Evolutionary conservation across 257 asterid genomes (phyloP).

Genomic region (Solanum chiquidenum): DNA sequence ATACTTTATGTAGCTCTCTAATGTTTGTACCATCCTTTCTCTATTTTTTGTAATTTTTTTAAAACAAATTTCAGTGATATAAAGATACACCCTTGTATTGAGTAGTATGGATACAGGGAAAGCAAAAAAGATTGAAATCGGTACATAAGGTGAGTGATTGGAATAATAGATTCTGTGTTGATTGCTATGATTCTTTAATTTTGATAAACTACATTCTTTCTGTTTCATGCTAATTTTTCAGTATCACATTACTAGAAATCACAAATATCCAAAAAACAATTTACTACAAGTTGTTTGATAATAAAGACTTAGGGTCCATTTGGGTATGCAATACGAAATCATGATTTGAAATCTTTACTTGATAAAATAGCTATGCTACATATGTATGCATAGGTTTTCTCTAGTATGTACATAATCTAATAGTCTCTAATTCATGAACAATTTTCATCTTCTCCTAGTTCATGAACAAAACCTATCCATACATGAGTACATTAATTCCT

Average conservation of each 20-base stretch:
- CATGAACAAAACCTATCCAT: not conserved
- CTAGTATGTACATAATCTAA: not conserved
- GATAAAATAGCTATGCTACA: not conserved
- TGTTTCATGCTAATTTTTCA: not conserved
- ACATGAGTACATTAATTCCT: not conserved
- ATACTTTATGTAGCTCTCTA: not conserved
- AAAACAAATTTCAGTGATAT: not conserved
- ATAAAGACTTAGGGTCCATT: no score
- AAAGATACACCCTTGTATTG: not conserved
- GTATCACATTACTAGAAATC: not conserved
- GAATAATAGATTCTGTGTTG: constrained; percentile 1
- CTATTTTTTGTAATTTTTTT: not conserved
- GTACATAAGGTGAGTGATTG: not conserved
- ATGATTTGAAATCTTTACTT: not conserved
- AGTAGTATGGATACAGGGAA: not conserved
- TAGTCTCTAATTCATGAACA: not conserved
- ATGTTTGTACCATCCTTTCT: not conserved
- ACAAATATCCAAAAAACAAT: not conserved
- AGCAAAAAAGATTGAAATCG: not conserved
- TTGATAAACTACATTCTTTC: not conserved
- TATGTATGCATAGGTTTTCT: not conserved
- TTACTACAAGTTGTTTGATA: not conserved
- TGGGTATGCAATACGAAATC: no score
- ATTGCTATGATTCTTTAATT: not conserved
- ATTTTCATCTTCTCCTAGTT: not conserved